Evolutionary conservation across 106 monocot genomes (phyloP).

Genomic region (Amphibolis antarctica): DNA sequence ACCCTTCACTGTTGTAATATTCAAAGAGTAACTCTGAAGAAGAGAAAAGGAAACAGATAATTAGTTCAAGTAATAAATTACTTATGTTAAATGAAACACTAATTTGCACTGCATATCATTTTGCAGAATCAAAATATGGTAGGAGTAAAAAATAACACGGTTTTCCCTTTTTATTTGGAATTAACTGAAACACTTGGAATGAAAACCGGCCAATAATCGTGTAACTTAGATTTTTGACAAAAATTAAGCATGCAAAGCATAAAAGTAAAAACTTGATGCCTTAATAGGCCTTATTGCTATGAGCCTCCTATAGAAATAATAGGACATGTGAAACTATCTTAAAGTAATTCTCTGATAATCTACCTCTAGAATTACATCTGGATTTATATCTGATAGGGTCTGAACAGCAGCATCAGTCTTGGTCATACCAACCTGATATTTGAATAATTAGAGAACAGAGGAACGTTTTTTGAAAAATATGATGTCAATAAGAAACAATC

Average conservation of each 20-base stretch:
- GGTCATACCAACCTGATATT: slow-evolving; percentile 83
- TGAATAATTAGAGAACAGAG: slow-evolving; percentile 2
- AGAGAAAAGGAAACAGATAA: background rate
- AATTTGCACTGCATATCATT: background rate
- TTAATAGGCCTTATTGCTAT: too few species aligned
- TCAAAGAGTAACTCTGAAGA: slow-evolving; percentile 82
- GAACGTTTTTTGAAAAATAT: background rate
- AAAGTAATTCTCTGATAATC: background rate
- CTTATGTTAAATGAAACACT: background rate
- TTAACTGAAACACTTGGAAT: too few species aligned
- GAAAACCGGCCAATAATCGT: too few species aligned
- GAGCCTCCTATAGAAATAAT: too few species aligned
- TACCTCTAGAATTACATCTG: slow-evolving; percentile 91
- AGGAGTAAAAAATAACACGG: too few species aligned
- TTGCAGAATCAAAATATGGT: too few species aligned
- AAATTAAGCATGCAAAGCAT: too few species aligned
- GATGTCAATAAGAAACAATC: background rate
- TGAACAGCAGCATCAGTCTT: slow-evolving; percentile 98
- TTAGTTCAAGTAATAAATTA: background rate
- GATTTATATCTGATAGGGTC: slow-evolving; percentile 89
- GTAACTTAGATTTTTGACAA: too few species aligned
- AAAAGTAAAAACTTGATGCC: too few species aligned
- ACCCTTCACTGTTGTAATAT: slow-evolving; percentile 90
- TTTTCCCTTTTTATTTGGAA: too few species aligned
- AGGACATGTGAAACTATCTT: background rate